Base-by-base conservation (phyloP, 352 stramenopile genomes). In the Pythium phragmitis region DNA sequence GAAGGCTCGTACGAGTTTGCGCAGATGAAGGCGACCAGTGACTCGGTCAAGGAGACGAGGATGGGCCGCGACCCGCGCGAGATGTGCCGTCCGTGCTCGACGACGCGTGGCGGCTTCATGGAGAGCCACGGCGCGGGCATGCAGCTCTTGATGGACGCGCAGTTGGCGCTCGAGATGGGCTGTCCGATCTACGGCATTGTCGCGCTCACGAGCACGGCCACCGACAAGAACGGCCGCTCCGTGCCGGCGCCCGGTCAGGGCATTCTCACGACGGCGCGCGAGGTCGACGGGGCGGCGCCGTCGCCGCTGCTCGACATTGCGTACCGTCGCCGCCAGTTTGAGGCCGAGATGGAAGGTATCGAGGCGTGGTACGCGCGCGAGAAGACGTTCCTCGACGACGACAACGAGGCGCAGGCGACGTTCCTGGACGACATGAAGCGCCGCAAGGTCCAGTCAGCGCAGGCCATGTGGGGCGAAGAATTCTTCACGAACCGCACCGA, bases 1-100 rank as follows among this genome's bases (percentile, higher is more conserved):
- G 85, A 94, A 67, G 74, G 82, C 23, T 79, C 85, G 46, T 91
- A 89, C 66, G 87, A 96, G 66, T 96, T 96, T 57, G 88, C 87
- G 33, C 85, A 94, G 61, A 96, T 96, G 88, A 93, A 94, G 67
- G 85, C 88, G 5, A 96, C 82, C 3, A 94, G 81, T 54, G 83
- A 93, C 69, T 92, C 88, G 1, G 79, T 88, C 4, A 92, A 96
- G 74, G 88, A 96, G 41, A 65, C 66, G 0, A 65, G 57, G 3
- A 94, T 92, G 85, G 88, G 85, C 21, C 85, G 88, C 30, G 82
- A 88, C 14, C 82, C 87, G 4, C 75, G 79, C 50, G 88, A 96
- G 57, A 93, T 94, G 82, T 94, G 85, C 49, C 84, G 88, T 41
- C 87, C 87, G 42, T 96, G 87, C 72, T 79, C 85, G 30, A 82